Conservation (phyloP, 2,329 filamentous ascomycete species). For the Epichloe sylvatica region DNA sequence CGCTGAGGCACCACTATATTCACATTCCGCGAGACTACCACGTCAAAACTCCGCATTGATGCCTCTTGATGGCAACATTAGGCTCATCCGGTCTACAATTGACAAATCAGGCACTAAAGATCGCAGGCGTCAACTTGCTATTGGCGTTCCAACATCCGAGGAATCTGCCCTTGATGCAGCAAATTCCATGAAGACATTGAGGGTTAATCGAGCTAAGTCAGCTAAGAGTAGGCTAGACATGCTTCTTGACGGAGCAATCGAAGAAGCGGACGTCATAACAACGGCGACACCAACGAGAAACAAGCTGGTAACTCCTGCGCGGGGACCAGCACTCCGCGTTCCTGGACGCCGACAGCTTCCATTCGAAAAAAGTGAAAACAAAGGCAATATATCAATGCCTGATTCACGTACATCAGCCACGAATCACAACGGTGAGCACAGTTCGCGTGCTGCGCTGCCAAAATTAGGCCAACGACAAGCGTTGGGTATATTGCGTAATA, state of each 20-base stretch:
- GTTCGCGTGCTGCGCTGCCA: not conserved
- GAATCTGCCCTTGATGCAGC: constrained; percentile 25
- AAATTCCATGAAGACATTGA: not conserved
- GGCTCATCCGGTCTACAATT: constrained; percentile 10
- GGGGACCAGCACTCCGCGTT: constrained; percentile 14
- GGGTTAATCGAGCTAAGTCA: constrained; percentile 1
- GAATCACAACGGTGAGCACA: not conserved
- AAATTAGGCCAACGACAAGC: not conserved
- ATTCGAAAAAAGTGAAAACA: constrained; percentile 17
- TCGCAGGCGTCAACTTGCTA: not conserved
- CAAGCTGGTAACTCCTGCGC: not conserved
- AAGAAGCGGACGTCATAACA: not conserved
- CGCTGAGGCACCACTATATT: not conserved
- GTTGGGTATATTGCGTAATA: constrained; percentile 36
- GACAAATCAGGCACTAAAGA: constrained; percentile 10
- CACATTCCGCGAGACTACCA: not conserved
- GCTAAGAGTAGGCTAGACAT: constrained; percentile 18
- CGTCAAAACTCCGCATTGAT: constrained; percentile 20
- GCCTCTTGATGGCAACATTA: constrained; percentile 23
- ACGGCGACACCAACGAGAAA: not conserved
- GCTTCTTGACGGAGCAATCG: constrained; percentile 17
- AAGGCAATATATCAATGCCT: constrained; percentile 5
- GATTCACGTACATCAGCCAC: not conserved
- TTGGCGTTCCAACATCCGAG: constrained; percentile 22
- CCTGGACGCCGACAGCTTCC: constrained; percentile 29